Base-by-base conservation (phyloP, 306 rosid genomes). In the Echinosophora koreensis region DNA sequence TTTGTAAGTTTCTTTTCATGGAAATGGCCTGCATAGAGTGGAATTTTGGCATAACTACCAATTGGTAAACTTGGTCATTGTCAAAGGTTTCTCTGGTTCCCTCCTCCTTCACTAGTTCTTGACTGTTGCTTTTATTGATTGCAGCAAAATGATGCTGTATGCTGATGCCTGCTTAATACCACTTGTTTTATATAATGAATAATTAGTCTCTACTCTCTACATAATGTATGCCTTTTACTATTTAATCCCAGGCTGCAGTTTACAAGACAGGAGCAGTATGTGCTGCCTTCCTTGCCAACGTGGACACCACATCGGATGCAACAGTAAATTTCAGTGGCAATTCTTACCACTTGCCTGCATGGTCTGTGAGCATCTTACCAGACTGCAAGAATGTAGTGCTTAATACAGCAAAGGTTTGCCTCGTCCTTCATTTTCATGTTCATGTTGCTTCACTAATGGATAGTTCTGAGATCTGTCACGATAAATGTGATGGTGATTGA, bases 321-420 rank as follows among this genome's bases (percentile, higher is more conserved):
- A 88, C 97, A 2, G 91, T 89, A 78, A 86, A 87, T 11, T 96
- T 96, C 85, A 86, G 80, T 67, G 98, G 97, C 57, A 91, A 91
- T 41, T 87, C 92, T 41, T 91, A 96, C 86, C 81, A 75, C 71
- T 84, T 96, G 89, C 99, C 98, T 42, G 96, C 99, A 2, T 96
- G 99, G 99, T 96, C 99, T 72, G 99, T 96, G 70, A 96, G 99
- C 96, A 96, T 96, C 80, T 83, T 96, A 87, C 99, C 99, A 3
- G 99, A 96, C 84, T 96, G 99, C 97, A 91, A 96, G 88, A 92
- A 85, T 82, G 99, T 96, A 39, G 99, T 58, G 46, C 89, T 88
- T 41, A 96, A 96, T 77, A 92, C 99, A 15, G 99, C 98, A 84
- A 96, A 96, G 99, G 99, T 96, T 83, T 69, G 89, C 66, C 60